Conservation (phyloP, 192 early-diverging fungal species). For the Backusella parvicylindrica region DNA sequence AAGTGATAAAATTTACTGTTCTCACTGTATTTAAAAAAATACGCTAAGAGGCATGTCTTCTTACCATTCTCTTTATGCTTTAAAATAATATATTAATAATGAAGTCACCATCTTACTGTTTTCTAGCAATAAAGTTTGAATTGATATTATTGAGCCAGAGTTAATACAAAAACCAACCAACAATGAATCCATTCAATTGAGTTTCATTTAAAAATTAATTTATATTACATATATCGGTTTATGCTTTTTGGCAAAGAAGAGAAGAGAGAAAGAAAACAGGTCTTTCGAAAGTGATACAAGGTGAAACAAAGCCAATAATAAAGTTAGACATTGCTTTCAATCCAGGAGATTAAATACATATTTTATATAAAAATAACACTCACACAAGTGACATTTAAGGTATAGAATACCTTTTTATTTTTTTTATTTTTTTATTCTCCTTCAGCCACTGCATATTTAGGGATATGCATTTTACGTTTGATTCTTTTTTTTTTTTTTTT, state of each 20-base stretch:
- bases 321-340: not conserved
- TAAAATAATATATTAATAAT: not conserved
- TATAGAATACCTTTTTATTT: not conserved
- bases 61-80: not conserved
- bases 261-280: not conserved
- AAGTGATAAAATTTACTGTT: too few species aligned
- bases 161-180: not conserved
- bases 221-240: not conserved
- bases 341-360: not conserved
- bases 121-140: not conserved
- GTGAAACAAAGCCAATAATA: not conserved
- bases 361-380: not conserved
- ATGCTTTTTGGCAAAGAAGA: not conserved
- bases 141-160: not conserved
- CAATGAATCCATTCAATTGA: not conserved
- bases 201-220: not conserved
- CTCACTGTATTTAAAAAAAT: too few species aligned
- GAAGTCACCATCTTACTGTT: not conserved
- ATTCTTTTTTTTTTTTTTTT: not conserved
- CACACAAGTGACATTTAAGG: slow-evolving; percentile 1
- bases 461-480: not conserved
- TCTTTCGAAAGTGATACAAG: not conserved
- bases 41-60: not conserved
- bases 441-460: slow-evolving; percentile 3
- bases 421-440: not conserved